A percentile compares a stretch with the other conserved stretches of the same genome.
phyloP scores from a whole-genome alignment of 306 rosid genomes.

The Lathyrus tuberosus region DNA sequence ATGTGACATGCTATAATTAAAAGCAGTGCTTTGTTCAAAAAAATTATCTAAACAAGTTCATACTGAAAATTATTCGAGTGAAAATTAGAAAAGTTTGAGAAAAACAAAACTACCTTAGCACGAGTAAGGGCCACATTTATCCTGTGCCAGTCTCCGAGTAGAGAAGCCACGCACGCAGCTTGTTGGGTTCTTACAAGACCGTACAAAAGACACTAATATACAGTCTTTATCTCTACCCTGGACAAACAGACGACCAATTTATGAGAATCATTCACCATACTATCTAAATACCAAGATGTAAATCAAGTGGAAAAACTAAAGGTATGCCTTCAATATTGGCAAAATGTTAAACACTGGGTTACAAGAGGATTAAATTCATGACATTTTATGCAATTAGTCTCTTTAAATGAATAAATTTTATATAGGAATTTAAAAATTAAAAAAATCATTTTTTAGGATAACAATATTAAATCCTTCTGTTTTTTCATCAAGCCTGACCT shows the following conservation, averaged over 20 bases:
- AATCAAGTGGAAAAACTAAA: constrained; percentile 3
- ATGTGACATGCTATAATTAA: not conserved
- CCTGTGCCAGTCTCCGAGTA: constrained; percentile 98
- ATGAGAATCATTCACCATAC: not conserved
- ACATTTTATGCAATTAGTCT: not conserved
- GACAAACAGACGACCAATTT: not conserved
- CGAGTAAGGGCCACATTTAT: constrained; percentile 94
- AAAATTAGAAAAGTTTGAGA: not conserved
- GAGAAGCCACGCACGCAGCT: constrained; percentile 66
- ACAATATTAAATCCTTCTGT: not conserved
- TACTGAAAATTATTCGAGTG: not conserved
- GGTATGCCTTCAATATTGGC: constrained; percentile 22
- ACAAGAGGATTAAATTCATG: constrained; percentile 12
- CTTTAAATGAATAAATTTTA: not conserved
- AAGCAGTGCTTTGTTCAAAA: not conserved
- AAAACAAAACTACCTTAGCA: constrained; percentile 63
- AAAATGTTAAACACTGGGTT: not conserved
- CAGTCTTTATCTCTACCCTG: constrained; percentile 99
- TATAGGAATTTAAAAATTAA: not conserved
- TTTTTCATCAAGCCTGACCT: constrained; percentile 51
- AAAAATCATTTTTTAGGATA: not conserved
- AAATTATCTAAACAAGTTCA: not conserved
- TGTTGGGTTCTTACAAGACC: constrained; percentile 78
- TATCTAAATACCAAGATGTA: constrained; percentile 10
- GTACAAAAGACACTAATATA: constrained; percentile 81